Evolutionary conservation across 2,329 filamentous ascomycete species (phyloP).

Genomic region (Talaromyces funiculosus): DNA sequence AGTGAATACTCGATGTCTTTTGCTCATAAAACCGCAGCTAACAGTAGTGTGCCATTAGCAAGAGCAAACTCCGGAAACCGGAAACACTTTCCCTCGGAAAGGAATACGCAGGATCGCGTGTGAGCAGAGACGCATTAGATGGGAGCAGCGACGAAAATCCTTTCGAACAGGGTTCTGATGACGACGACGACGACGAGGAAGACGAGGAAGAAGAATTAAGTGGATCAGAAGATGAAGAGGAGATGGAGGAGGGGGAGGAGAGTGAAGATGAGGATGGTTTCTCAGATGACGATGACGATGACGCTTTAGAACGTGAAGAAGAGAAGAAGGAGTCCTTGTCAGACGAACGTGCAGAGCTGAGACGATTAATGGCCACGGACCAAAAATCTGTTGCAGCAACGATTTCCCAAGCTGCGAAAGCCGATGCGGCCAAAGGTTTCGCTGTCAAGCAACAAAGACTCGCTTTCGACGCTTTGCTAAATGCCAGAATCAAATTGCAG

Average conservation of each 20-base stretch:
- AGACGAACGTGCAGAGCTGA: slow-evolving; percentile 54
- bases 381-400: slow-evolving; percentile 62
- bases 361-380: slow-evolving; percentile 62
- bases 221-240: slow-evolving; percentile 7
- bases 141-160: slow-evolving; percentile 46
- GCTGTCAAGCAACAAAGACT: slow-evolving; percentile 82
- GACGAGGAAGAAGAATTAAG: slow-evolving; percentile 17
- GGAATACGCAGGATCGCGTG: slow-evolving; percentile 70
- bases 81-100: slow-evolving; percentile 65
- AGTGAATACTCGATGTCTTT: slow-evolving; percentile 18
- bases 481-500: slow-evolving; percentile 85
- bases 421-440: slow-evolving; percentile 75
- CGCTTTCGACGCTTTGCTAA: slow-evolving; percentile 81
- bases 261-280: slow-evolving; percentile 18
- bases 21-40: slow-evolving; percentile 31
- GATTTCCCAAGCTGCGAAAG: slow-evolving; percentile 61
- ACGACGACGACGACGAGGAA: slow-evolving; percentile 28
- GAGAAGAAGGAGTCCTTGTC: slow-evolving; percentile 22
- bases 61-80: slow-evolving; percentile 75
- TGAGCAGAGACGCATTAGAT: slow-evolving; percentile 64
- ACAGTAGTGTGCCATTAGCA: slow-evolving; percentile 50
- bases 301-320: slow-evolving; percentile 24
- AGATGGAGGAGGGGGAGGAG: slow-evolving; percentile 17
- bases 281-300: slow-evolving; percentile 29
- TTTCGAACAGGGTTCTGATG: slow-evolving; percentile 30